Evolutionary conservation across 73 alveolate genomes (phyloP), one percentile per base, ranked within the genome.

Genomic region (Stentor coeruleus): DNA sequence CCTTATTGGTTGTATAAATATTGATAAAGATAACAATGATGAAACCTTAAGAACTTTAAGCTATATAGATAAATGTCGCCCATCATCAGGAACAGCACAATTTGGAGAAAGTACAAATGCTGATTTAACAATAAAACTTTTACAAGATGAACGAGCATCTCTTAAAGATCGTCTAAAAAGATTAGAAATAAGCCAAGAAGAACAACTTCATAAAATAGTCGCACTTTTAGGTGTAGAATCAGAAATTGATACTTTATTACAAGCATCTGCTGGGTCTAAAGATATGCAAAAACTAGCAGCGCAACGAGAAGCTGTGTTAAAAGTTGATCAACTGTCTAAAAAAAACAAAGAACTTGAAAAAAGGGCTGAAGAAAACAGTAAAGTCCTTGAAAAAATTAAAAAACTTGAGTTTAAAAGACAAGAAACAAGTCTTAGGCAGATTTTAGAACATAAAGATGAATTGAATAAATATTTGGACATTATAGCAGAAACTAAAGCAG

Each of bases 41-140:
- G 90, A 84, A 35, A 76, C 90, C 20, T 35, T 84, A 2, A 74
- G n/a, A 4, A 38, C 90, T 2, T 58, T 84, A n/a, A 35, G 40
- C 36, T 84, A 36, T 58, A 60, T 60, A 14, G 81, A 84, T 15
- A 74, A 76, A 39, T 72, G 28, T n/a, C 31, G 73, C 84, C 72
- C 77, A 55, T 30, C 49, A 66, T 20, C 38, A 1, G 81, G 49
- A 20, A 30, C 30, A 15, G 49, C 59, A 15, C 30, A 20, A 20
- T 66, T 66, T 36, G n/a, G 15, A 30, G 81, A 36, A 36, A 30
- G 14, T 73, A 82, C 59, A 40, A 80, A 80, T 20, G 72, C 36
- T 59, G 86, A 80, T 41, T 28, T 40, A 39, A 59, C 31, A 26
- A 72, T 82, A 38, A 74, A 33, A 26, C 14, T 33, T n/a, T n/a